A percentile compares a stretch with the other conserved stretches of the same genome.
phyloP scores from a whole-genome alignment of 75 land plant species.

The Pseudotsuga menziesii region DNA sequence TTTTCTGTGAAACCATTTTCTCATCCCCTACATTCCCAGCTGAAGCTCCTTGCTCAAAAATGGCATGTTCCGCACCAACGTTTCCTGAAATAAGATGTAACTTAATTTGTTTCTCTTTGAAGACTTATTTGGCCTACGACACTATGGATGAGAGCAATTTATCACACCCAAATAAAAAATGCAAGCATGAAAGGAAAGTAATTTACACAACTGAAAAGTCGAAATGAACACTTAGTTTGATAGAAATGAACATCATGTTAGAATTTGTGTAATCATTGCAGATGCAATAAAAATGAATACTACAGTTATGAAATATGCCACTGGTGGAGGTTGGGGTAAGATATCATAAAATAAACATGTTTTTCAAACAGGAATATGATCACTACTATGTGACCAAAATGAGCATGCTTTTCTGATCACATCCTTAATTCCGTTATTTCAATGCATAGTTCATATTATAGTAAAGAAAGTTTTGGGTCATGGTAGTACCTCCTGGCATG shows the following conservation, averaged over 20 bases:
- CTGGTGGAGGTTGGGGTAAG: background rate
- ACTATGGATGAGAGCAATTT: background rate
- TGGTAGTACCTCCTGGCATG: constrained; percentile 86
- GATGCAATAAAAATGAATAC: constrained; percentile 2
- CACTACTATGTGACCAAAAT: background rate
- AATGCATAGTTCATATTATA: background rate
- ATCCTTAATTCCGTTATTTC: background rate
- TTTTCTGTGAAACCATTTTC: constrained; percentile 52
- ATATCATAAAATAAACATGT: background rate
- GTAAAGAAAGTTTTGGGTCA: background rate
- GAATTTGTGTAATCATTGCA: background rate
- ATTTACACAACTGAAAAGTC: background rate
- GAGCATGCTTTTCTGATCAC: background rate
- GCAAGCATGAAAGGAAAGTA: background rate
- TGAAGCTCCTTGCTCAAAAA: constrained; percentile 96
- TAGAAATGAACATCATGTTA: background rate
- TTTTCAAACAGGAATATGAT: background rate
- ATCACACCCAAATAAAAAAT: background rate
- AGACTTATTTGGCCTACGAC: background rate
- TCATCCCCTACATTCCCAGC: constrained; percentile 77
- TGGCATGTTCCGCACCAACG: constrained; percentile 82
- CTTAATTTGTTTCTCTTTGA: background rate
- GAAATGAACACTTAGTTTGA: background rate
- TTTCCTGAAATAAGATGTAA: constrained; percentile 50
- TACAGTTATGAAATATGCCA: background rate